Conservation (phyloP, 805 yeast species). For the Metschnikowia gelsemii region DNA sequence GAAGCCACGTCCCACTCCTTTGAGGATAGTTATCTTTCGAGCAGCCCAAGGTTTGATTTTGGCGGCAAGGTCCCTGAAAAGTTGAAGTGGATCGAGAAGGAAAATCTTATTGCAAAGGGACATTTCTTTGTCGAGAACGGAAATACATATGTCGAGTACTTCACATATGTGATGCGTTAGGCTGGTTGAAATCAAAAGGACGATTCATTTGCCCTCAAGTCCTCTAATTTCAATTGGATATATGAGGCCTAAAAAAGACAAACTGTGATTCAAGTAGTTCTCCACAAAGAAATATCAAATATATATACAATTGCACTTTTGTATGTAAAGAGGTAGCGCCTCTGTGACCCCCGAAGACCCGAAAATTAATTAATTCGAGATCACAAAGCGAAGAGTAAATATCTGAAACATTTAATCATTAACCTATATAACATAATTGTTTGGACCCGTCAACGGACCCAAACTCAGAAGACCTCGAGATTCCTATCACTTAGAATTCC, state of each 20-base stretch:
- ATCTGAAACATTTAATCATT: background rate
- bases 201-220: too few species aligned
- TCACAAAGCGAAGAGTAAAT: background rate
- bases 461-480: background rate
- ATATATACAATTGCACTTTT: too few species aligned
- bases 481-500: constrained; percentile 16
- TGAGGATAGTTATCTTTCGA: constrained; percentile 50
- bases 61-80: constrained; percentile 44
- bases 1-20: constrained; percentile 32
- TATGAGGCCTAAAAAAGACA: too few species aligned
- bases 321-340: too few species aligned
- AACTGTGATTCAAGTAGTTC: too few species aligned
- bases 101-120: constrained; percentile 58
- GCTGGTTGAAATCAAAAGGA: too few species aligned
- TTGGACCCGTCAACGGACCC: background rate
- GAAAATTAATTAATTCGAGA: background rate
- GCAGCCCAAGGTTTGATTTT: constrained; percentile 46
- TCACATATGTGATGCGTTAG: constrained; percentile 37
- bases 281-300: too few species aligned
- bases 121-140: constrained; percentile 50
- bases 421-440: background rate
- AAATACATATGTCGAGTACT: constrained; percentile 57
- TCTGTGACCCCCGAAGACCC: too few species aligned
- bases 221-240: too few species aligned
- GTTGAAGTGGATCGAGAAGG: constrained; percentile 49